Evolutionary conservation across 495 filamentous ascomycete genomes (phyloP), one percentile per base, ranked within the genome.

Genomic region (Xylaria palmicola): DNA sequence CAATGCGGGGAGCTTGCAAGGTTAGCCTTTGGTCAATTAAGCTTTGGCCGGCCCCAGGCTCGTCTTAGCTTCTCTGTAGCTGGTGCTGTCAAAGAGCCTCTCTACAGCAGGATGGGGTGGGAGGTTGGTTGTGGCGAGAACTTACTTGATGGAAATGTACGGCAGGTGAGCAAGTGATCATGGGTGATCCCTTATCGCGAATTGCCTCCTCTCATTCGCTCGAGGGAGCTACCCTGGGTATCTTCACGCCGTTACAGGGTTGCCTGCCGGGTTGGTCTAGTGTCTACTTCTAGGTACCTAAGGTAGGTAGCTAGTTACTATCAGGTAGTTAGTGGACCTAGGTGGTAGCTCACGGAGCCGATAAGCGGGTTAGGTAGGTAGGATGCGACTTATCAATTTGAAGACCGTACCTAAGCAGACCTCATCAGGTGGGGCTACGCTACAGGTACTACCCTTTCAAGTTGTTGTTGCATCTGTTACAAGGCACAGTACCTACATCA

Each of bases 131-230:
- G 43, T 13, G 10, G 13, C 22, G 15, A 7, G 20, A 8, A n/a
- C n/a, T n/a, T n/a, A n/a, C n/a, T n/a, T n/a, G n/a, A n/a, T n/a
- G n/a, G n/a, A n/a, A n/a, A n/a, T 40, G 6, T 40, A 9, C 4
- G 17, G 6, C 4, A 40, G 15, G 12, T 40, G 6, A 15, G 6
- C 3, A 15, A 15, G 37, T 40, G 37, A 15, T 40, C 8, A 53
- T 24, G 22, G 50, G 24, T 37, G 32, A 39, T 37, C 22, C 29
- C 57, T 52, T 49, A 41, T 41, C 51, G 15, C 41, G 51, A 54
- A 54, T 54, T 54, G 51, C 51, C 41, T 41, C 51, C 19, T 27
- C 34, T 39, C n/a, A 50, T 32, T 29, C 43, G 41, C 40, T 37
- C 15, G 17, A 17, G n/a, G 10, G 13, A 48, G 19, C 45, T 48